Conservation (phyloP, 2,329 filamentous ascomycete genomes). For the Fusarium papillatum region DNA sequence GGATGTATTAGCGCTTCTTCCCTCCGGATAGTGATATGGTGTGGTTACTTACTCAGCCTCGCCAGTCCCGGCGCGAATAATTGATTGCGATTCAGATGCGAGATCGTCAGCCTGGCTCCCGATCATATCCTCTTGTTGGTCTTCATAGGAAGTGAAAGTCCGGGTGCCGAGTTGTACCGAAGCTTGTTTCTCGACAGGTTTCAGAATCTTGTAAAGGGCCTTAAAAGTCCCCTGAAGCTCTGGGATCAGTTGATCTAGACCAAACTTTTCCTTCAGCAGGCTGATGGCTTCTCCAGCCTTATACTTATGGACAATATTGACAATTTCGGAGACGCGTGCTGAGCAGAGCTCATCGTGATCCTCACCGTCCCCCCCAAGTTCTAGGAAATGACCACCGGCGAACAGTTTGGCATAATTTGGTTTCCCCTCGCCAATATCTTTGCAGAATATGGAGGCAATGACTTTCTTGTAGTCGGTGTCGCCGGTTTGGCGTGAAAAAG, state of each 20-base stretch:
- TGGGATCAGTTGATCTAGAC: slow-evolving; percentile 30
- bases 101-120: slow-evolving; percentile 36
- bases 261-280: slow-evolving; percentile 32
- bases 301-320: slow-evolving; percentile 17
- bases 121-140: slow-evolving; percentile 15
- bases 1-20: slow-evolving; percentile 4
- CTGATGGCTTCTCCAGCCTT: slow-evolving; percentile 6
- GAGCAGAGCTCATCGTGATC: slow-evolving; percentile 37
- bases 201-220: slow-evolving; percentile 24
- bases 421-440: slow-evolving; percentile 10
- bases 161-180: slow-evolving; percentile 1
- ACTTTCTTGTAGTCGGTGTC: slow-evolving; percentile 29
- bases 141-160: background rate
- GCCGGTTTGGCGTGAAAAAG: slow-evolving; percentile 24
- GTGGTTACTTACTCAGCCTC: slow-evolving; percentile 31
- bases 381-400: slow-evolving; percentile 42
- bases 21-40: background rate
- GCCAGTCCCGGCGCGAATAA: slow-evolving; percentile 31
- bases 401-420: slow-evolving; percentile 25
- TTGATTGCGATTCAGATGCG: slow-evolving; percentile 43
- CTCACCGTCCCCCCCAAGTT: slow-evolving; percentile 35
- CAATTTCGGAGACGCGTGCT: slow-evolving; percentile 37
- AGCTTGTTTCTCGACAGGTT: background rate
- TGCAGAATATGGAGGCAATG: slow-evolving; percentile 50
- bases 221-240: slow-evolving; percentile 36